Evolutionary conservation across 768 basidiomycete genomes (phyloP).

Genomic region (Rossbeevera mucosa): DNA sequence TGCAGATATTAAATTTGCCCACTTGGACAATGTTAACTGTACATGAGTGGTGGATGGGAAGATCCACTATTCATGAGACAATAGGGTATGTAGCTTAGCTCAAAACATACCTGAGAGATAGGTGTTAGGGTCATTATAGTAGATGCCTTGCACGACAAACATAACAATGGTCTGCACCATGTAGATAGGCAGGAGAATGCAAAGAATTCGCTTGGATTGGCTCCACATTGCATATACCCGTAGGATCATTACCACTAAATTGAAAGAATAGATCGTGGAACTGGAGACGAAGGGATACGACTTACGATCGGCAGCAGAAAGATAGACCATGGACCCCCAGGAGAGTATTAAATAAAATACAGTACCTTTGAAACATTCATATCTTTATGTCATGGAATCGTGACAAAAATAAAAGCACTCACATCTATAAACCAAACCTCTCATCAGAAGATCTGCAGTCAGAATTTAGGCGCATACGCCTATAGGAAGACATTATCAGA

Average conservation of each 20-base stretch:
- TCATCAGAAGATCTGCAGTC: neutral
- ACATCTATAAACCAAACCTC: constrained; percentile 8
- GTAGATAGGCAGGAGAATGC: constrained; percentile 3
- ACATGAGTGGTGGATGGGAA: neutral
- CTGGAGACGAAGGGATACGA: neutral
- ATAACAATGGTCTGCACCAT: neutral
- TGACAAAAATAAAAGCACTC: neutral
- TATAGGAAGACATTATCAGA: neutral
- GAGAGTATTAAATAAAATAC: neutral
- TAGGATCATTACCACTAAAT: constrained; percentile 14
- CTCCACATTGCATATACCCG: no score
- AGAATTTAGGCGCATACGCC: neutral
- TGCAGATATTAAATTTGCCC: neutral
- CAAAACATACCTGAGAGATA: constrained; percentile 3
- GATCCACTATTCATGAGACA: neutral
- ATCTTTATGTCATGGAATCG: neutral
- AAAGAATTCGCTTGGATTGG: constrained; percentile 7
- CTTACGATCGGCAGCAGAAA: constrained; percentile 12
- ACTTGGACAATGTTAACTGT: neutral
- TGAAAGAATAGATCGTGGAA: no score
- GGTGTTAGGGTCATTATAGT: neutral
- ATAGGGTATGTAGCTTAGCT: neutral
- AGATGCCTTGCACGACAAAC: constrained; percentile 1
- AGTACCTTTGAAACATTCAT: neutral
- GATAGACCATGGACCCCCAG: constrained; percentile 7